Percentiles rank a stretch among this genome's conserved stretches.
Evolutionary conservation across 2,329 filamentous ascomycete genomes (phyloP).

Genomic region (Fusarium torreyae): DNA sequence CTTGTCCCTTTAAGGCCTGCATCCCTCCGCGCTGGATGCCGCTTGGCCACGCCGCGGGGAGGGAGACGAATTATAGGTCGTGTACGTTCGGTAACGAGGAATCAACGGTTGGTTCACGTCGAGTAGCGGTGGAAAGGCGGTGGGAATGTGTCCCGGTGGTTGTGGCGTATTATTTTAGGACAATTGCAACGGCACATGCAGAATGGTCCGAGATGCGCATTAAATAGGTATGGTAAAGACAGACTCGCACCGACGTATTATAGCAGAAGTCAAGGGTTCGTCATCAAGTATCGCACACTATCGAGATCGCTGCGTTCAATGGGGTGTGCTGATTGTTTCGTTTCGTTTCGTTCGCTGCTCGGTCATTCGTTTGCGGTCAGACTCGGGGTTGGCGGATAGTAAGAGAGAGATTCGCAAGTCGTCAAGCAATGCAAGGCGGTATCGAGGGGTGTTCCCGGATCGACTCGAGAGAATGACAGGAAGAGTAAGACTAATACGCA

Average conservation of each 20-base stretch:
- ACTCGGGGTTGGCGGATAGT: constrained; percentile 2
- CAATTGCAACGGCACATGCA: constrained; percentile 42
- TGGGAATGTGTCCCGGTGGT: constrained; percentile 39
- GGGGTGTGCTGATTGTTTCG: constrained; percentile 32
- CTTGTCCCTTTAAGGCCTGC: constrained; percentile 69
- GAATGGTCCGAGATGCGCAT: constrained; percentile 30
- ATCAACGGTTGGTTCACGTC: constrained; percentile 17
- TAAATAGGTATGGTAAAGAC: constrained; percentile 20
- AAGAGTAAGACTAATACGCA: constrained; percentile 23
- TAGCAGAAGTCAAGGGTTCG: neutral
- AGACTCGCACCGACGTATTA: constrained; percentile 11
- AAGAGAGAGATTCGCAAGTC: constrained; percentile 16
- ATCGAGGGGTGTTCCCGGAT: neutral
- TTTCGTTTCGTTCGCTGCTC: constrained; percentile 32
- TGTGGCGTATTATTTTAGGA: constrained; percentile 41
- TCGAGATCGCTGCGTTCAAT: constrained; percentile 7
- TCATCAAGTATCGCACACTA: constrained; percentile 15
- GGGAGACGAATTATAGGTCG: constrained; percentile 30
- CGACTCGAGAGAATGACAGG: constrained; percentile 16
- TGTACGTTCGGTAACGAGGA: constrained; percentile 10
- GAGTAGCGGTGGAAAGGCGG: constrained; percentile 21
- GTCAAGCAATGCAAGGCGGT: constrained; percentile 4
- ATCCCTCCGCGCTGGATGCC: constrained; percentile 58
- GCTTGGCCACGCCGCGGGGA: constrained; percentile 42
- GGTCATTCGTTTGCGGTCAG: constrained; percentile 36